Evolutionary conservation across 2,329 filamentous ascomycete genomes (phyloP).

Genomic region (Colletotrichum endophyticum): DNA sequence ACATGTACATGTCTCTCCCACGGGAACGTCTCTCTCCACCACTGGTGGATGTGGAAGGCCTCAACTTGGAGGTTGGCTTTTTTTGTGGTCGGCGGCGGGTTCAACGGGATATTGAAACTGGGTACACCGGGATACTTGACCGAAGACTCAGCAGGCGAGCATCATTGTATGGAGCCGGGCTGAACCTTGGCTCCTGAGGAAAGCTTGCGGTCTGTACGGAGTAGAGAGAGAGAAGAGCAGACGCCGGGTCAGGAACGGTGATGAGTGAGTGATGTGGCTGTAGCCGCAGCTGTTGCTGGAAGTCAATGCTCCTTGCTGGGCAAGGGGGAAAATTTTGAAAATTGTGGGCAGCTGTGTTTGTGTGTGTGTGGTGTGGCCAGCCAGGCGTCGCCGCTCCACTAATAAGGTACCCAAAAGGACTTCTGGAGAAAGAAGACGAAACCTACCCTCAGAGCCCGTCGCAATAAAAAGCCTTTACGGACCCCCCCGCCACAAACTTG

Average conservation of each 20-base stretch:
- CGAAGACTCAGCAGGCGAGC: neutral
- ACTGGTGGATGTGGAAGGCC: neutral
- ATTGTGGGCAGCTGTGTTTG: slow-evolving; percentile 9
- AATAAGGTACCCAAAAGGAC: slow-evolving; percentile 10
- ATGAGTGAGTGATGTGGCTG: neutral
- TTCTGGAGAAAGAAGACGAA: slow-evolving; percentile 12
- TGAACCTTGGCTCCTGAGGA: slow-evolving; percentile 1
- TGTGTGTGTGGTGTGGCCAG: neutral
- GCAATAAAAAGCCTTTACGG: slow-evolving; percentile 18
- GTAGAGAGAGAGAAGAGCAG: neutral
- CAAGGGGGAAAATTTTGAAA: slow-evolving; percentile 9
- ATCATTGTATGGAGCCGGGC: slow-evolving; percentile 4
- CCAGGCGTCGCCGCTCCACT: neutral
- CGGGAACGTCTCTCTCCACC: neutral
- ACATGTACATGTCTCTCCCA: neutral
- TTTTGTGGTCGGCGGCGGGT: neutral
- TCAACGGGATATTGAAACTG: slow-evolving; percentile 9
- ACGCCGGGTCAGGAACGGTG: neutral
- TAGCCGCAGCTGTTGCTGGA: neutral
- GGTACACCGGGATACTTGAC: neutral
- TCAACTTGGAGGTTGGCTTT: neutral
- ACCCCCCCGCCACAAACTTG: slow-evolving; percentile 2
- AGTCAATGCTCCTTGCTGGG: neutral
- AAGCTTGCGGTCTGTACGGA: neutral
- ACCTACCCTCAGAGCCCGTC: slow-evolving; percentile 17